These are phyloP conservation scores for Blastomyces silverae DNA, from an alignment of 2,329 filamentous ascomycete genomes.

Conservation along the genomic window DNA sequence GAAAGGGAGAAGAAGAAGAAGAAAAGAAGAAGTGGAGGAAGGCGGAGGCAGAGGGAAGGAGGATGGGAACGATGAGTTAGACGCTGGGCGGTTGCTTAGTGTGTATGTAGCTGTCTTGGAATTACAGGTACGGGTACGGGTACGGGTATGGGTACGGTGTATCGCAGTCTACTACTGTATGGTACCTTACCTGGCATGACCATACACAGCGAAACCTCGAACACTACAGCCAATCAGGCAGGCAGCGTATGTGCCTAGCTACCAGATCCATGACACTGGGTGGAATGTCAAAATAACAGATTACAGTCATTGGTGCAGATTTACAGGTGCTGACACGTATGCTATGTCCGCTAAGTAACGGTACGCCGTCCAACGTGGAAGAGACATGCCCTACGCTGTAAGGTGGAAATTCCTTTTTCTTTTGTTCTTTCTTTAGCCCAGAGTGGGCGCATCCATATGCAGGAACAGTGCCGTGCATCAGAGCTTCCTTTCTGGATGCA, in stretches of 20 bases:
- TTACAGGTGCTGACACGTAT: neutral
- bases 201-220: neutral
- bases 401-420: neutral
- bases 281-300: neutral
- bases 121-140: neutral
- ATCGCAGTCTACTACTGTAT: too few relatives aligned
- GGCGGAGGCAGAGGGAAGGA: conserved; percentile 6
- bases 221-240: neutral
- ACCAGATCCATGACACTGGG: neutral
- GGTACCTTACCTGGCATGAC: too few relatives aligned
- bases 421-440: neutral
- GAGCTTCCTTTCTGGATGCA: neutral
- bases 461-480: neutral
- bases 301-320: neutral
- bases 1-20: conserved; percentile 20
- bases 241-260: neutral
- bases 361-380: neutral
- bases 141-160: neutral
- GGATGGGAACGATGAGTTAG: neutral
- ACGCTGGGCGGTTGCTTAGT: neutral
- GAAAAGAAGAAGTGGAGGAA: conserved; percentile 20
- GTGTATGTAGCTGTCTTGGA: neutral
- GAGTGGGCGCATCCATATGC: neutral
- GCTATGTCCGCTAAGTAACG: neutral
- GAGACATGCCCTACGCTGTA: neutral